These are phyloP conservation scores for Fusarium tanahbumbuense DNA, from an alignment of 2,329 filamentous ascomycete genomes.

Conservation along the genomic window DNA sequence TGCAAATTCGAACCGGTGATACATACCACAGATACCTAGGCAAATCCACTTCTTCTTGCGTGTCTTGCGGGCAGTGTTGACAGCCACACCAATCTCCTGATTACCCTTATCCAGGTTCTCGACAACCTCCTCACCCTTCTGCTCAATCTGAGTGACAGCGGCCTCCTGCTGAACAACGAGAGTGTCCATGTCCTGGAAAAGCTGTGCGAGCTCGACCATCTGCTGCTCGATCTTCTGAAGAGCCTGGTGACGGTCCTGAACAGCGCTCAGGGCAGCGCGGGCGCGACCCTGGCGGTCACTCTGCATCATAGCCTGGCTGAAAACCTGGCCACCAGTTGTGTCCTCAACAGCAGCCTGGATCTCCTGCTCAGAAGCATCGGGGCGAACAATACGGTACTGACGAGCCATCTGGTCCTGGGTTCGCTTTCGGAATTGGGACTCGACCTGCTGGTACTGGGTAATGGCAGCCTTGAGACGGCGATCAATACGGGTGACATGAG, in stretches of 20 bases:
- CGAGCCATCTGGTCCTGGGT: slow-evolving; percentile 86
- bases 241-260: slow-evolving; percentile 84
- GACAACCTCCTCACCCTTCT: slow-evolving; percentile 86
- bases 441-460: slow-evolving; percentile 81
- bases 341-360: slow-evolving; percentile 82
- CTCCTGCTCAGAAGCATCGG: slow-evolving; percentile 82
- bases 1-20: not conserved
- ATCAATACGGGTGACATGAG: slow-evolving; percentile 85
- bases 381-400: slow-evolving; percentile 89
- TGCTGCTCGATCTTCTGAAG: slow-evolving; percentile 93
- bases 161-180: slow-evolving; percentile 89
- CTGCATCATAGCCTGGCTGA: slow-evolving; percentile 86
- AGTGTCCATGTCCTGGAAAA: slow-evolving; percentile 91
- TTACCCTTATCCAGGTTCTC: slow-evolving; percentile 89
- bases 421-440: slow-evolving; percentile 82
- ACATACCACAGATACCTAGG: slow-evolving; percentile 76
- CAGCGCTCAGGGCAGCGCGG: slow-evolving; percentile 80
- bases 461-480: slow-evolving; percentile 84
- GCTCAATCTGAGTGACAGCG: slow-evolving; percentile 82
- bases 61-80: slow-evolving; percentile 81
- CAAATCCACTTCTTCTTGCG: slow-evolving; percentile 98
- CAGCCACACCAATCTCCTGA: slow-evolving; percentile 82
- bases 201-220: slow-evolving; percentile 85
- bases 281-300: slow-evolving; percentile 85
- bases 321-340: slow-evolving; percentile 79